Evolutionary conservation across 108 stramenopile species (phyloP), one percentile per base, ranked within the genome.

Genomic region (Nannochloropsis gaditana): DNA sequence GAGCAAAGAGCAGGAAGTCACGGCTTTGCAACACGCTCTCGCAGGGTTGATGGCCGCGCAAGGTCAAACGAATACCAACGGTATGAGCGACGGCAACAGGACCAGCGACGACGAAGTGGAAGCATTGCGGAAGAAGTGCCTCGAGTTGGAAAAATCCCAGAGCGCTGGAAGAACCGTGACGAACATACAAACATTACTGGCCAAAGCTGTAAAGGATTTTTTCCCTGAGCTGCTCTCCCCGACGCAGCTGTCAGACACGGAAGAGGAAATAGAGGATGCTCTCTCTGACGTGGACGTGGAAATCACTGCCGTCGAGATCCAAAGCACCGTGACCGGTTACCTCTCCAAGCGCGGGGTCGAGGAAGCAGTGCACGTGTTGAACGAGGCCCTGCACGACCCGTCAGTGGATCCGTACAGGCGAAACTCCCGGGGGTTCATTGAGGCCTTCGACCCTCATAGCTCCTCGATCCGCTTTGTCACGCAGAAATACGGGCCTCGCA

Each of bases 41-140:
- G 59, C 59, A 3, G 59, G 59, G 59, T 73, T 73, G 8, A 73
- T 73, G n/a, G 59, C 59, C 59, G 59, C 59, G n/a, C 59, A 73
- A n/a, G n/a, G n/a, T n/a, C 59, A 73, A 73, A 73, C 4, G 19
- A 2, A n/a, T 8, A 73, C 59, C 4, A n/a, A n/a, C 10, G 47
- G 47, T n/a, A n/a, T 15, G 2, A 6, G 59, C 59, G 8, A n/a
- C 59, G 8, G 59, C 59, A 73, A n/a, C 59, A 73, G 59, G 19
- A 73, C 19, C 59, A 73, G 59, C 59, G 59, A 73, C 2, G 8
- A 73, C 15, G 59, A 73, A 73, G 15, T 73, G 59, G 19, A 73
- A n/a, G 59, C 19, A 73, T 73, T 73, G 59, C 59, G 59, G 59
- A 73, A 73, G n/a, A 73, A 73, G 59, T 73, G 59, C 59, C 15